phyloP scores from a whole-genome alignment of 163 green algal species.

The Volvox carteri region DNA sequence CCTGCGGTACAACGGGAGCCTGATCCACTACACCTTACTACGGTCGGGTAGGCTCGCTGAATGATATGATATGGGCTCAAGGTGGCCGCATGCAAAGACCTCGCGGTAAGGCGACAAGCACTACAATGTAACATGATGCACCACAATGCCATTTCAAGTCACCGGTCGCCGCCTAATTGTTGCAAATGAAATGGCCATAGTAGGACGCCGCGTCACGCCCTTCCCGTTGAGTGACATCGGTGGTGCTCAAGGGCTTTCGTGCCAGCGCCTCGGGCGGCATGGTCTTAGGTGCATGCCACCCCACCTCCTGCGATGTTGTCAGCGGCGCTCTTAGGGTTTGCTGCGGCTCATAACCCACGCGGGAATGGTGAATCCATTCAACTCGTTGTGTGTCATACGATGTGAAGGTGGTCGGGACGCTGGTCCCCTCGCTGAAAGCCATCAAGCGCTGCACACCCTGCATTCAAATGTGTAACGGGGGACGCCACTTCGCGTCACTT shows the following conservation, averaged over 20 bases:
- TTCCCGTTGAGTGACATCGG: constrained; percentile 52
- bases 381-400: constrained; percentile 50
- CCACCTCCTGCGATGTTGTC: constrained; percentile 60
- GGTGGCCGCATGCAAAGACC: too few species aligned
- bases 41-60: too few species aligned
- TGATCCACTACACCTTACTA: too few species aligned
- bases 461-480: too few species aligned
- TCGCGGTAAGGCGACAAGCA: too few species aligned
- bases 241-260: constrained; percentile 37
- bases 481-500: too few species aligned
- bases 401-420: constrained; percentile 26
- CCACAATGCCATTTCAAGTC: too few species aligned
- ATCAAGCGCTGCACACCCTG: constrained; percentile 45
- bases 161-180: not conserved
- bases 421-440: constrained; percentile 29
- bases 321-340: constrained; percentile 58
- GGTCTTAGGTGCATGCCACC: constrained; percentile 53
- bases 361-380: constrained; percentile 56
- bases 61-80: too few species aligned
- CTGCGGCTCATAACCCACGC: constrained; percentile 58
- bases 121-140: too few species aligned
- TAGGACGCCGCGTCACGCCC: constrained; percentile 48
- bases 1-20: too few species aligned
- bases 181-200: constrained; percentile 60
- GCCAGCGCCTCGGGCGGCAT: not conserved